Base-by-base conservation (phyloP, 768 basidiomycete species). In the Botryobasidium botryosum region DNA sequence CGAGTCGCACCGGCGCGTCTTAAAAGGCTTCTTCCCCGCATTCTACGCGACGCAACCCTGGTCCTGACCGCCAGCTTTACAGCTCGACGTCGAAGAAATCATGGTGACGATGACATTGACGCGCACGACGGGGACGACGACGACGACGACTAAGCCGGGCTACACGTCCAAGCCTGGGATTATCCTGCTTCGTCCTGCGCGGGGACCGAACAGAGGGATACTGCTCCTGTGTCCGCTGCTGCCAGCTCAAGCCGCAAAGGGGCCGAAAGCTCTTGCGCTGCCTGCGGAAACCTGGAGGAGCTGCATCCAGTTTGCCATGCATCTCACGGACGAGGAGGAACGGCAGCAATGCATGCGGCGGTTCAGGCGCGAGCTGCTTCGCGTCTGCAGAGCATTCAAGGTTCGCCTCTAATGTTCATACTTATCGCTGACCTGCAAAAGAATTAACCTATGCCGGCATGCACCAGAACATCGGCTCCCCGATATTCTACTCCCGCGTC, bases 391-490 rank as follows among this genome's bases (percentile, higher is more conserved):
- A 51, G 54, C 52, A 12, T 63, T 68, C 52, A 57, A 55, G 53
- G 68, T 65, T 50, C 54, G 65, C 59, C 23, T 35, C 59, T 61
- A 52, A 63, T 63, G n/a, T 52, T 37, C 43, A 25, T 36, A n/a
- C 25, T 3, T 40, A 20, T 21, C 15, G n/a, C n/a, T 17, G 13
- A 3, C 35, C 26, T 46, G 33, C 35, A 21, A n/a, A 23, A 6
- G 26, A 21, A 27, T 4, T n/a, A 17, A 13, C 27, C 45, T 32
- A 40, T 15, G 20, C n/a, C 20, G 10, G 21, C 35, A 6, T 40
- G 6, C n/a, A n/a, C n/a, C 31, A 87, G 84, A 71, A 75, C 48
- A 63, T 79, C 39, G 72, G 67, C 3, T 62, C 70, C n/a, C 81
- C 84, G 0, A 56, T 82, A 29, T 61, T 83, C 41, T 85, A 81